Evolutionary conservation across 2,329 filamentous ascomycete genomes (phyloP), one percentile per base, ranked within the genome.

Genomic region (Tolypocladium album): DNA sequence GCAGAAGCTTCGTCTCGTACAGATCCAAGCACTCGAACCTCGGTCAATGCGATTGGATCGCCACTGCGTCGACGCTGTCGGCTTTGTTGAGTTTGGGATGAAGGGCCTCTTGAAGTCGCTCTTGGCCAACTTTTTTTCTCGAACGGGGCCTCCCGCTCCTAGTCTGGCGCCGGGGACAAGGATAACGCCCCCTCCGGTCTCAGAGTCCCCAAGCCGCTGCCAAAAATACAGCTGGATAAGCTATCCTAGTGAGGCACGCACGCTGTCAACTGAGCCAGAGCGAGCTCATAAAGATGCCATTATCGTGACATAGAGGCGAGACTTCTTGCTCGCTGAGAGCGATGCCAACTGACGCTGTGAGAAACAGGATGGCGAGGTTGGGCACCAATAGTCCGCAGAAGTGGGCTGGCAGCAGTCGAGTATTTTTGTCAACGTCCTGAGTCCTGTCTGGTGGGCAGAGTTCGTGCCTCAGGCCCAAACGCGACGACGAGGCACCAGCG

Each of bases 401-500:
- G 59, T 55, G 57, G 59, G 55, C 42, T 55, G 40, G 58, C 47
- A 50, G 36, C 22, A 3, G 24, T 40, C 27, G 27, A 39, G 17
- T 52, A 34, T 12, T 52, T 34, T 34, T 52, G 47, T 31, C 27
- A 8, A 8, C 0, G 12, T 3, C 22, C 15, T 42, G 53, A 55
- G n/a, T 20, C 17, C 42, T 11, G 42, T 9, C 7, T n/a, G 20
- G 38, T 12, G 17, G 40, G n/a, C 22, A 24, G 22, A 47, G 36
- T 61, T 63, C 39, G 56, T 72, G 72, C 72, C 72, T 75, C 64
- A 74, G 69, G 71, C 67, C 64, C 64, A 60, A 39, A 20, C 62
- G 63, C 64, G 40, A 56, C 34, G 45, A 58, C 64, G 64, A 74
- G 68, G 65, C 68, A 69, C 60, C 68, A 64, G 67, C 64, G 65